Evolutionary conservation across 139 green algal genomes (phyloP).

Genomic region (Zygnema circumcarinatum): DNA sequence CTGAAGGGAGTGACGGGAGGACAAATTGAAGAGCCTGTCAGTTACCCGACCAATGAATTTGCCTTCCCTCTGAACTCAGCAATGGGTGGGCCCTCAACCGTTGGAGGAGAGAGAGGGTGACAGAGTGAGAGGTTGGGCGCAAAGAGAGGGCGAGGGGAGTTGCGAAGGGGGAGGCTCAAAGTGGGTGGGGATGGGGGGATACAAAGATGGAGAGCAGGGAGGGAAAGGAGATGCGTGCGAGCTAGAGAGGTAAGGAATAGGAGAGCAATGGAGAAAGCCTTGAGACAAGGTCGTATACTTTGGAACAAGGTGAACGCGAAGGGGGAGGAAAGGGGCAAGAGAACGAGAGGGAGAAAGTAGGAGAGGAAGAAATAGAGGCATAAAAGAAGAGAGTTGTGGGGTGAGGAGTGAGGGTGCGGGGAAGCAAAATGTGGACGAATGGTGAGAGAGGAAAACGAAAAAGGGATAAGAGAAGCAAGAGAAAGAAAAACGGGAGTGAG

Average conservation of each 20-base stretch:
- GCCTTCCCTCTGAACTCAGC: too few species aligned
- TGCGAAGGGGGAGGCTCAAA: too few species aligned
- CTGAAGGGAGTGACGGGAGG: too few species aligned
- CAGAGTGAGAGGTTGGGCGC: slow-evolving; percentile 32
- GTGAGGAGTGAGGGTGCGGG: too few species aligned
- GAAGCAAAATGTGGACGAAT: too few species aligned
- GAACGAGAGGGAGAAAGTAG: not conserved
- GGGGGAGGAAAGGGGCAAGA: not conserved
- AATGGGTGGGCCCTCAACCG: too few species aligned
- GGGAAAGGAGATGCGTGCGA: not conserved
- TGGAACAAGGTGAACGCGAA: not conserved
- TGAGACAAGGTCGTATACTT: too few species aligned
- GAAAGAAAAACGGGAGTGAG: slow-evolving; percentile 1
- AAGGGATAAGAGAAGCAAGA: slow-evolving; percentile 45
- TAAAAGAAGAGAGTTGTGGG: too few species aligned
- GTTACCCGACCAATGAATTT: too few species aligned
- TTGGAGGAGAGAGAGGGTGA: not conserved
- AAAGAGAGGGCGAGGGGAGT: not conserved
- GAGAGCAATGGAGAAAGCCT: not conserved
- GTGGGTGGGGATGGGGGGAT: not conserved
- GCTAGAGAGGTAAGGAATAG: not conserved
- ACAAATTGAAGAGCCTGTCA: too few species aligned
- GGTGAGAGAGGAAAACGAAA: slow-evolving; percentile 39
- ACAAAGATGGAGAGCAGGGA: not conserved
- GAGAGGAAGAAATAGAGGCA: too few species aligned